A percentile compares a stretch with the other conserved stretches of the same genome.
Conservation (phyloP, 2,329 filamentous ascomycete species). For the Colletotrichum camelliae region DNA sequence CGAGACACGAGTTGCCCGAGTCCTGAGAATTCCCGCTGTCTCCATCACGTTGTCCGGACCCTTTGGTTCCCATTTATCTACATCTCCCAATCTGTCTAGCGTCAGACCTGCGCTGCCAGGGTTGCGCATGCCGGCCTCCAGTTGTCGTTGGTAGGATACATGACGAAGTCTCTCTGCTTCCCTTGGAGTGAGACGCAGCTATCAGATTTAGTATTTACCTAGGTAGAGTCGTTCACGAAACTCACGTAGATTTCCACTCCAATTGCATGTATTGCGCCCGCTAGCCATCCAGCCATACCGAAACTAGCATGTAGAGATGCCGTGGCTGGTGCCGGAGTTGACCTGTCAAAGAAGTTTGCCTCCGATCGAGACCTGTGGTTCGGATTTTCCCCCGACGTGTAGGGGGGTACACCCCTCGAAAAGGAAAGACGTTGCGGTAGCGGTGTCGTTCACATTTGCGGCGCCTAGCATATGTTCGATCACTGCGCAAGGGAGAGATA, state of each 20-base stretch:
- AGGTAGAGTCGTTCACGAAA: not conserved
- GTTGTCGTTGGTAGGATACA: conserved; percentile 61
- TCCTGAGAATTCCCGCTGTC: not conserved
- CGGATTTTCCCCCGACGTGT: conserved; percentile 29
- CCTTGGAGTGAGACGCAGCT: conserved; percentile 57
- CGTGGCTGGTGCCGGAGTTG: conserved; percentile 35
- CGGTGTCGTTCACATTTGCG: conserved; percentile 24
- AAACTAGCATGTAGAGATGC: conserved; percentile 53
- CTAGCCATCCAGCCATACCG: conserved; percentile 58
- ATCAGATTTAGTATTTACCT: not conserved
- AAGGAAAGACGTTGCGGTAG: conserved; percentile 26
- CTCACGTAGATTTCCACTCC: conserved; percentile 54
- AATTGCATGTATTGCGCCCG: conserved; percentile 54
- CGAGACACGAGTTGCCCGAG: not conserved
- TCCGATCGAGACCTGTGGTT: conserved; percentile 26
- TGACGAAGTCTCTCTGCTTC: conserved; percentile 58
- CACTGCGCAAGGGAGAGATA: conserved; percentile 49
- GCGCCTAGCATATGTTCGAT: conserved; percentile 43
- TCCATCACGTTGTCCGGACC: not conserved
- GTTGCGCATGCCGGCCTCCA: conserved; percentile 56
- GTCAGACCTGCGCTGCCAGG: conserved; percentile 53
- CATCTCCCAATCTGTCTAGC: conserved; percentile 43
- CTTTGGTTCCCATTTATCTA: conserved; percentile 19
- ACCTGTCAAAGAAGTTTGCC: conserved; percentile 33
- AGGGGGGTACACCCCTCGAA: conserved; percentile 53